Base-by-base conservation (phyloP, 1,284 basidiomycete genomes). In the Trichosporon ovoides region DNA sequence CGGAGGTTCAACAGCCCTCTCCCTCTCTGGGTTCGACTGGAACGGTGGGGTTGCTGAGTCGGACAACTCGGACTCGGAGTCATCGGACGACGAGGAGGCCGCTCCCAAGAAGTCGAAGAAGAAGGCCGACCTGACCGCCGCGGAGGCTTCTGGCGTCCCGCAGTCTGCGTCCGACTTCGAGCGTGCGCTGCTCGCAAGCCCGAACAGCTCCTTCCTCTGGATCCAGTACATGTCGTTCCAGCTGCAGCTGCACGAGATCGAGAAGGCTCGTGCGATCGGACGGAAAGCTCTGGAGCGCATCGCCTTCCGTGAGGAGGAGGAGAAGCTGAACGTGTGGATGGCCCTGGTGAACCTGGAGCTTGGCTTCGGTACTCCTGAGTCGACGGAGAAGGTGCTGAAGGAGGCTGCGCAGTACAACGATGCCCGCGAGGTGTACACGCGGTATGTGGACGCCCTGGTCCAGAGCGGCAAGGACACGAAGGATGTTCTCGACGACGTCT, bases 141-240 rank as follows among this genome's bases (percentile, higher is more conserved):
- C 91, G 61, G 85, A 94, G 80, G 89, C 91, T 56, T 37, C 33
- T 3, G 87, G 85, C 68, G 80, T 80, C n/a, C 94, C 95, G 1
- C 87, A 93, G 72, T 97, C 95, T 1, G 87, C 87, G 58, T 84
- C 88, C 50, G 95, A 98, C 72, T 98, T 97, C 69, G 96, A 99
- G 77, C 87, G 96, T 13, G 80, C 93, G 19, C 83, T 99, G 35
- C 82, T 98, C 28, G 89, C 91, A n/a, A 95, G 94, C 0, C 96
- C 96, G 4, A 93, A 97, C 76, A 97, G 92, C 13, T 98, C 97
- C 0, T 97, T 88, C 79, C 83, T 98, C 38, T 99, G 96, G 96
- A 88, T 99, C 62, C 95, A 97, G 76, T 98, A 95, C 77, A 98
- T 99, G 91, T 95, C 94, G 6, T 96, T 98, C 84, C 91, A 95